Base-by-base conservation (phyloP, 2,329 filamentous ascomycete species). In the Nigrospora oryzae region DNA sequence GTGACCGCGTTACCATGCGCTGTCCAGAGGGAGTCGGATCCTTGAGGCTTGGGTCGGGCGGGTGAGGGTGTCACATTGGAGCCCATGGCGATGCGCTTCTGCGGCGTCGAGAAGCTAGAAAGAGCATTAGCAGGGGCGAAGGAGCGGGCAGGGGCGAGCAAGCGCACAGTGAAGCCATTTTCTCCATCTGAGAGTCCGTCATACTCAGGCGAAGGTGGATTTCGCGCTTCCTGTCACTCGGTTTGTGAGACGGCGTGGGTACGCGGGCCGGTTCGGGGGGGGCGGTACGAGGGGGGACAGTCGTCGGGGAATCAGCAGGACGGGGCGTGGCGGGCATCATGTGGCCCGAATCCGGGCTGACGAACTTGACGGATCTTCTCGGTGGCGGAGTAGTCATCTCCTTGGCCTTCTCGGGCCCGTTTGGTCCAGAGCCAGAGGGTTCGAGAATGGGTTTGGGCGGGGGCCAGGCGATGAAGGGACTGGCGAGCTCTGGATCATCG, bases 401-500 rank as follows among this genome's bases (percentile, higher is more conserved):
- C 23, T 28, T 28, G 23, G 23, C 5, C 23, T 28, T 28, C 23
- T 28, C 23, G 23, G 5, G 23, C 23, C 23, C 23, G 23, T 28
- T 10, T 28, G 23, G 5, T 4, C 10, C 10, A 7, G 5, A 6
- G 23, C 5, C 8, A 7, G 23, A 28, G 23, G 23, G 7, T 28
- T 28, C 23, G 23, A 6, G 23, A 28, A 28, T 5, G 23, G 28
- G 17, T 11, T 15, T 44, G n/a, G 36, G 36, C 3, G 36, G 11
- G 19, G 7, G 31, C 28, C 28, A 33, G 13, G 36, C 42, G 15
- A 23, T 32, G 16, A 38, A 38, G 17, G 42, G 42, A 23, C 42
- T 33, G 5, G n/a, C 42, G 17, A 44, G 42, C 42, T 44, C 42
- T 19, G 42, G 42, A 33, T 44, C 42, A 5, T 33, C 36, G 5